Evolutionary conservation across 148 eudicot species (phyloP).

Genomic region (Selenicereus undatus): DNA sequence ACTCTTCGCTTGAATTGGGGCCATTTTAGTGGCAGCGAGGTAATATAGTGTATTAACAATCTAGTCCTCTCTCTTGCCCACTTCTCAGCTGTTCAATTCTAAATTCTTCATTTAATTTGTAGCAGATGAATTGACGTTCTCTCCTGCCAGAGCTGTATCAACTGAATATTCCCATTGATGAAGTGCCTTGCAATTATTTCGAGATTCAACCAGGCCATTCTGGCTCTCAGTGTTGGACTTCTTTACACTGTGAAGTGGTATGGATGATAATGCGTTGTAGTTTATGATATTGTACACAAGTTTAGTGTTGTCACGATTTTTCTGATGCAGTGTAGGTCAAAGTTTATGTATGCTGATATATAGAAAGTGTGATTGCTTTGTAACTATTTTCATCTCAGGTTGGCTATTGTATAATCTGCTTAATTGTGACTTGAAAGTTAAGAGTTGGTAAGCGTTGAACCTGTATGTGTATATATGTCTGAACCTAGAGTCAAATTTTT

Average conservation of each 20-base stretch:
- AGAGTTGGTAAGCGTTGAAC: not conserved
- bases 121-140: not conserved
- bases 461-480: not conserved
- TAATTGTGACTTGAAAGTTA: too few species aligned
- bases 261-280: too few species aligned
- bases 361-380: not conserved
- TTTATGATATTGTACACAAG: too few species aligned
- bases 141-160: not conserved
- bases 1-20: not conserved
- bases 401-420: not conserved
- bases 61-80: too few species aligned
- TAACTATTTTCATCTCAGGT: not conserved
- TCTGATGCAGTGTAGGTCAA: not conserved
- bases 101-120: too few species aligned
- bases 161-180: not conserved
- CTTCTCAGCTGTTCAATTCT: too few species aligned
- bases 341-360: not conserved
- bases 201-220: not conserved
- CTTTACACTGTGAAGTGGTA: too few species aligned
- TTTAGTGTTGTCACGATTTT: not conserved
- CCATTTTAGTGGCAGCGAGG: too few species aligned
- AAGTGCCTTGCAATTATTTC: slow-evolving; percentile 2
- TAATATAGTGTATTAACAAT: too few species aligned
- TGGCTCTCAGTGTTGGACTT: too few species aligned
- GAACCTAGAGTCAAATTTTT: not conserved